phyloP scores from a whole-genome alignment of 177 flowering plant species.

The Vitis hybrid region DNA sequence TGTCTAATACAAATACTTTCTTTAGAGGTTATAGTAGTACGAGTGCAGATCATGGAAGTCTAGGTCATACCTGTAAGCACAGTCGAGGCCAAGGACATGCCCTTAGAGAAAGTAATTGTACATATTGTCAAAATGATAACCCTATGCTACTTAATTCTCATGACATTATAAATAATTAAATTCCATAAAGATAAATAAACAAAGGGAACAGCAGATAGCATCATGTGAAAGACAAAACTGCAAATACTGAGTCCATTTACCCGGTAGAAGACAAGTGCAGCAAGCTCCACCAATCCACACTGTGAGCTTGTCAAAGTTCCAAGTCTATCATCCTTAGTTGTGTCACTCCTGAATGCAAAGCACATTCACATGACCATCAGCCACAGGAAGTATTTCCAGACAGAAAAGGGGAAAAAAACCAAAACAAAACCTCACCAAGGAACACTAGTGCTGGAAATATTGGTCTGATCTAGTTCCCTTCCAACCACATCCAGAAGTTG shows the following conservation, averaged over 20 bases:
- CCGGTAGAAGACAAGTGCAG: conserved; percentile 75
- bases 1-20: background rate
- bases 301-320: conserved; percentile 53
- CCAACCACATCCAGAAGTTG: conserved; percentile 70
- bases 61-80: no score
- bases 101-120: no score
- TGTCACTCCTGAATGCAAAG: conserved; percentile 51
- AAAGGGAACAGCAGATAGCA: background rate
- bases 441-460: conserved; percentile 23
- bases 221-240: background rate
- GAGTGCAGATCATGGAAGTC: background rate
- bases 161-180: no score
- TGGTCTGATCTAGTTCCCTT: conserved; percentile 81
- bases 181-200: no score
- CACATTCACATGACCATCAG: conserved; percentile 7
- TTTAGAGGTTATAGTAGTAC: no score
- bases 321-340: conserved; percentile 64
- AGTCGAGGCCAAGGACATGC: no score
- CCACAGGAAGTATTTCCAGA: conserved; percentile 2
- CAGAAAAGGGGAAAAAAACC: background rate
- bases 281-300: conserved; percentile 73
- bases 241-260: conserved; percentile 30
- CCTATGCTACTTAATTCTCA: no score
- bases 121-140: no score
- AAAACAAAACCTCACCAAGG: conserved; percentile 43